Conservation (phyloP, 805 yeast species). For the Lipomyces kockii region DNA sequence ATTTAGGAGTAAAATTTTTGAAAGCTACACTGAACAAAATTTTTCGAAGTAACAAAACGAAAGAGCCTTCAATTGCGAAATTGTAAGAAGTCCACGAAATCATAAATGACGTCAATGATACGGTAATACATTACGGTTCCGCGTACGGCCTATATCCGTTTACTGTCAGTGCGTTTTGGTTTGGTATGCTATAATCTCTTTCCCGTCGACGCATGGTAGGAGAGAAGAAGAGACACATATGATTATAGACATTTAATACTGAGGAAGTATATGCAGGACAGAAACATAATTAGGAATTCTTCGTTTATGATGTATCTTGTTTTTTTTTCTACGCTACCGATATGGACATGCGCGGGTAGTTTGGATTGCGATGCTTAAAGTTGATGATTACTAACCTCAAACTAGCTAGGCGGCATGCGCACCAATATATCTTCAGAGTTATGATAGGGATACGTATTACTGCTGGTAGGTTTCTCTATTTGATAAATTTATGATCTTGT, state of each 20-base stretch:
- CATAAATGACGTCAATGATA: no score
- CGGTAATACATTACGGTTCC: not conserved
- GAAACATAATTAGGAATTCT: conserved; percentile 66
- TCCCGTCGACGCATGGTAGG: not conserved
- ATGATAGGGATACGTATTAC: not conserved
- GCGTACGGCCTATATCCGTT: not conserved
- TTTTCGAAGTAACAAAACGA: no score
- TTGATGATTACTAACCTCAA: not conserved
- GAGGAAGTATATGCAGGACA: conserved; percentile 83
- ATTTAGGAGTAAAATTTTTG: no score
- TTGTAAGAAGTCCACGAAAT: no score
- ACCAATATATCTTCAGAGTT: not conserved
- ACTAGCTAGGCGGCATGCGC: not conserved
- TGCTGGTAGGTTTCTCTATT: not conserved
- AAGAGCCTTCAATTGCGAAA: no score
- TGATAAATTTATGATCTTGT: not conserved
- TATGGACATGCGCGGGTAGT: not conserved
- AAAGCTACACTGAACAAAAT: no score
- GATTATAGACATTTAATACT: conserved; percentile 44
- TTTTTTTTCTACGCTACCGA: not conserved
- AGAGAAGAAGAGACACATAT: not conserved
- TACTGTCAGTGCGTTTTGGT: not conserved
- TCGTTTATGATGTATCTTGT: conserved; percentile 63
- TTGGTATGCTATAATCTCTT: not conserved
- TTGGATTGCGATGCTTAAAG: not conserved